Evolutionary conservation across 2,329 filamentous ascomycete genomes (phyloP).

Genomic region (Diaporthe ampelina): DNA sequence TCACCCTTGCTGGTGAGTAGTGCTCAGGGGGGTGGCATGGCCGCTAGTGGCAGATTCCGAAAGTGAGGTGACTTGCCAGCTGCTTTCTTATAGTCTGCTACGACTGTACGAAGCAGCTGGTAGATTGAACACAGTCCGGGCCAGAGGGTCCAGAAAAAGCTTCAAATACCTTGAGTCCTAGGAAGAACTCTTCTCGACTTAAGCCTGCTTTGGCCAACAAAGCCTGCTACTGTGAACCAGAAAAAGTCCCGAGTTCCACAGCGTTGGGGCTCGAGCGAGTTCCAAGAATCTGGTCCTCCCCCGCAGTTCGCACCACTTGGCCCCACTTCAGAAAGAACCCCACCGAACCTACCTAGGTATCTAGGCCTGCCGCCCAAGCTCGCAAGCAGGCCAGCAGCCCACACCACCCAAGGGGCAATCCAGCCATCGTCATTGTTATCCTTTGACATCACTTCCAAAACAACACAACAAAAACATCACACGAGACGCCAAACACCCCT

Average conservation of each 20-base stretch:
- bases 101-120: background rate
- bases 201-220: no score
- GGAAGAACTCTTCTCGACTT: background rate
- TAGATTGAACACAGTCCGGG: no score
- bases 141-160: no score
- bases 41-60: background rate
- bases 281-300: conserved; percentile 4
- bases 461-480: conserved; percentile 24
- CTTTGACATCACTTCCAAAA: conserved; percentile 16
- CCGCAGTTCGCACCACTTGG: conserved; percentile 11
- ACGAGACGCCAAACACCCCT: background rate
- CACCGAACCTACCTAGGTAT: background rate
- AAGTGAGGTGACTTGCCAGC: conserved; percentile 3
- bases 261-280: background rate
- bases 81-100: background rate
- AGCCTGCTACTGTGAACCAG: no score
- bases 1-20: background rate
- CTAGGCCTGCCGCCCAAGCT: conserved; percentile 8
- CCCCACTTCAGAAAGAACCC: conserved; percentile 21
- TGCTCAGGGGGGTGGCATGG: background rate
- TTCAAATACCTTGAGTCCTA: no score
- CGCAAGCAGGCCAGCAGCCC: background rate
- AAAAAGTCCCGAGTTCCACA: background rate
- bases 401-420: background rate
- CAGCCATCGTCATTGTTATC: conserved; percentile 32